These are phyloP conservation scores for Dichotomocladium elegans DNA, from an alignment of 371 early-diverging fungal species.

Conservation along the genomic window DNA sequence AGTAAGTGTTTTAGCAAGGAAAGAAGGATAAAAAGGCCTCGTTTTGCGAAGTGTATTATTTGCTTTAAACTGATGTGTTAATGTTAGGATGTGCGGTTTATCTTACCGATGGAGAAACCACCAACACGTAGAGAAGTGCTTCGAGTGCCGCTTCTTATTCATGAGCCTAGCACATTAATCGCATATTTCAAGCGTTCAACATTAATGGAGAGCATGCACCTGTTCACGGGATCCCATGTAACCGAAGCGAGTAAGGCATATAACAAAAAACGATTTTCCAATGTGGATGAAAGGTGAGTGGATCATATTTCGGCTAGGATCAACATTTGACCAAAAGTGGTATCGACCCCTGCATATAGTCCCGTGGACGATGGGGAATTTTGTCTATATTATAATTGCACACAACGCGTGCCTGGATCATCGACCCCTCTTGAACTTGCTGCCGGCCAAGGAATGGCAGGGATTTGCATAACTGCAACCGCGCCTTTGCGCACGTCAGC, in stretches of 20 bases:
- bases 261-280: background rate
- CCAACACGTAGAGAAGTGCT: conserved; percentile 38
- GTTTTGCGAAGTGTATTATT: background rate
- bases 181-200: conserved; percentile 66
- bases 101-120: conserved; percentile 51
- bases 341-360: too few species aligned
- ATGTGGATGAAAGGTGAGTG: background rate
- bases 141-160: conserved; percentile 52
- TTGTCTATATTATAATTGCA: conserved; percentile 48
- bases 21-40: too few species aligned
- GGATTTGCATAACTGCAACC: conserved; percentile 58
- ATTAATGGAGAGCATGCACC: conserved; percentile 41
- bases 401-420: conserved; percentile 32
- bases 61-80: background rate
- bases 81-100: conserved; percentile 60
- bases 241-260: conserved; percentile 27
- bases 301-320: too few species aligned
- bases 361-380: conserved; percentile 6
- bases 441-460: conserved; percentile 71
- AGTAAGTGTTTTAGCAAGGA: conserved; percentile 27
- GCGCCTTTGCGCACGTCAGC: too few species aligned
- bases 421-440: conserved; percentile 30
- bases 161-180: conserved; percentile 56
- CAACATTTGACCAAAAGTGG: too few species aligned
- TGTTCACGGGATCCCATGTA: conserved; percentile 59